Base-by-base conservation (phyloP, 1,139 yeast genomes). In the Yamadazyma aaseri region DNA sequence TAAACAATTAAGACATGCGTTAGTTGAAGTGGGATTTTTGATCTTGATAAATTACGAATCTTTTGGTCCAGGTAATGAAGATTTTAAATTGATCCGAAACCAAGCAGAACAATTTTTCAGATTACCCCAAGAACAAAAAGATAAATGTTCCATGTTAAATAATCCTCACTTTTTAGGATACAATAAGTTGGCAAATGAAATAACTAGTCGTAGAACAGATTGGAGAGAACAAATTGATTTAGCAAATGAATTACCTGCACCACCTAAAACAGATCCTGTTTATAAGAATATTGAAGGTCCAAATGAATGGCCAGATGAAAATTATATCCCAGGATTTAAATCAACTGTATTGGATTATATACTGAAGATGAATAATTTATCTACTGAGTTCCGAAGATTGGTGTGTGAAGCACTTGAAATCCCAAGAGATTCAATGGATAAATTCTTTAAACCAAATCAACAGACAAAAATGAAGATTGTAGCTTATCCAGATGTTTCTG, bases 181-280 rank as follows among this genome's bases (percentile, higher is more conserved):
- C 52, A 76, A 81, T 26, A 65, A 73, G 12, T 58, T 81, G 11
- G 86, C 85, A 4, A 80, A 81, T 43, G 87, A 81, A 50, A 72
- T 76, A 38, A 81, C 89, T 0, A 79, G 82, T 5, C 60, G 63
- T 28, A 66, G 65, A 24, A 69, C 76, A 6, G 87, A 81, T 47
- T 71, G 82, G 74, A 62, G 87, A 42, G 86, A 80, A 48, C 86
- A 80, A 56, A 76, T 76, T 41, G 87, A 81, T 49, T 63, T 81
- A 42, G 86, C 79, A 3, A 77, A 83, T 1, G 83, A 79, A 36
- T 58, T 75, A 16, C 74, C 76, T 1, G 65, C 71, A 5, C 79
- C 81, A 0, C 51, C 48, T 2, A 44, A 57, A 13, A 67, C 55
- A 10, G 73, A 65, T 16, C 82, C 81, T 0, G 45, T 74, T 12